Conservation (phyloP, 2,329 filamentous ascomycete genomes). For the Sporothrix humicola region DNA sequence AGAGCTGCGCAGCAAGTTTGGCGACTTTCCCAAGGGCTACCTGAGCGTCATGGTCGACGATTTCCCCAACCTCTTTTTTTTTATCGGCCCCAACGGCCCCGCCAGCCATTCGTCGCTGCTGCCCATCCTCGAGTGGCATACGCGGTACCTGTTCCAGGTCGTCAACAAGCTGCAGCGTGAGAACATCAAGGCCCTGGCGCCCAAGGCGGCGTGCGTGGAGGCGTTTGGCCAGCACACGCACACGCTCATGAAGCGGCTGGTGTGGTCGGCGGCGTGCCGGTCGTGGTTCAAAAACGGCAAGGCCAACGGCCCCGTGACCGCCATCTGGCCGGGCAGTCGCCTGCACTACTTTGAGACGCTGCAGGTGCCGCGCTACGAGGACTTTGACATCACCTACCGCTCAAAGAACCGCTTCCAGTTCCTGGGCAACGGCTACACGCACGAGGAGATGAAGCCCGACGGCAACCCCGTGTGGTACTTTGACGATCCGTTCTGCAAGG, state of each 20-base stretch:
- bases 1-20: not conserved
- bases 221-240: constrained; percentile 57
- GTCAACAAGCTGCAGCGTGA: constrained; percentile 41
- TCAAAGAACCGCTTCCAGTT: not conserved
- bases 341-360: constrained; percentile 60
- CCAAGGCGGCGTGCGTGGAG: constrained; percentile 42
- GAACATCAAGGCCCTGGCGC: constrained; percentile 39
- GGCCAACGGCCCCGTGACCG: constrained; percentile 51
- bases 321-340: constrained; percentile 56
- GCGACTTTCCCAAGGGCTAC: not conserved
- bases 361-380: constrained; percentile 55
- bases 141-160: not conserved
- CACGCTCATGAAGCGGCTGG: constrained; percentile 58
- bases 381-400: constrained; percentile 47
- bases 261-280: constrained; percentile 53
- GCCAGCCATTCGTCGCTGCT: not conserved
- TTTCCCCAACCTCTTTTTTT: not conserved
- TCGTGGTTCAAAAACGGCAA: constrained; percentile 59
- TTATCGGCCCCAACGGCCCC: not conserved
- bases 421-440: not conserved
- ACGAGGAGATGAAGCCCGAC: not conserved
- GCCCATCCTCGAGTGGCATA: not conserved
- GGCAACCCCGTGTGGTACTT: not conserved
- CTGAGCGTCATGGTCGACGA: not conserved
- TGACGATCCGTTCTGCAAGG: not conserved